A percentile compares a stretch with the other conserved stretches of the same genome.
Conservation (phyloP, 139 green algal species). For the Ostreobium quekettii region DNA sequence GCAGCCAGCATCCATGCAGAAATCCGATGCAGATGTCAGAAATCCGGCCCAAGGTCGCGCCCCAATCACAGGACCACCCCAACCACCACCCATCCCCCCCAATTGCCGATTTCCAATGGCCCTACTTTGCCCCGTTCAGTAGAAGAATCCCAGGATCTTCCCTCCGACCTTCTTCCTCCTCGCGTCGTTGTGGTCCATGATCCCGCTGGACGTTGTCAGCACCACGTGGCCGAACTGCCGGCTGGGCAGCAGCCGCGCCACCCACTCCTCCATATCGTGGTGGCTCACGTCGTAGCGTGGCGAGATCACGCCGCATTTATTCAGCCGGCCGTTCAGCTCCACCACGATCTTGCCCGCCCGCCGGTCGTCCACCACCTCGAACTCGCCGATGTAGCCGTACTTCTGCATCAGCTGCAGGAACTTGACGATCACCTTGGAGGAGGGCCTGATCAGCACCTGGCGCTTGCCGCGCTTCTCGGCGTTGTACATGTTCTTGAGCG, state of each 20-base stretch:
- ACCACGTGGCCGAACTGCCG: constrained; percentile 98
- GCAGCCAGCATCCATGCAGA: too few species aligned
- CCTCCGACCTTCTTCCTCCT: constrained; percentile 93
- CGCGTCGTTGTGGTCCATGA: constrained; percentile 99
- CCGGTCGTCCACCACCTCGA: constrained; percentile 95
- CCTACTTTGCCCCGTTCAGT: too few species aligned
- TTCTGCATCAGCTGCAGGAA: constrained; percentile 95
- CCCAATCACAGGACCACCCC: too few species aligned
- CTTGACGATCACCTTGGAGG: constrained; percentile 99
- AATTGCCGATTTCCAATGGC: too few species aligned
- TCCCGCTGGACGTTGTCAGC: constrained; percentile 91
- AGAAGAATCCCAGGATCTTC: constrained; percentile 93
- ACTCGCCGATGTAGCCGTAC: constrained; percentile 98
- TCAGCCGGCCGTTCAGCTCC: constrained; percentile 95
- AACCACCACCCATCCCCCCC: too few species aligned
- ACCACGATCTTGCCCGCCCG: constrained; percentile 98
- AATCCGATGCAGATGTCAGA: too few species aligned
- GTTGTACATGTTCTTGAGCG: constrained; percentile 98
- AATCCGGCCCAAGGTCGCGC: too few species aligned
- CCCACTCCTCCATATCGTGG: constrained; percentile 78
- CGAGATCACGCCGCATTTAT: constrained; percentile 99
- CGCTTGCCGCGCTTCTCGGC: constrained; percentile 97
- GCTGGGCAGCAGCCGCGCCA: constrained; percentile 89
- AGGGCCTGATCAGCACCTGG: constrained; percentile 89
- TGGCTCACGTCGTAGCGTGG: constrained; percentile 89